Evolutionary conservation across 495 filamentous ascomycete genomes (phyloP), one percentile per base, ranked within the genome.

Genomic region (Diplogelasinospora grovesii): DNA sequence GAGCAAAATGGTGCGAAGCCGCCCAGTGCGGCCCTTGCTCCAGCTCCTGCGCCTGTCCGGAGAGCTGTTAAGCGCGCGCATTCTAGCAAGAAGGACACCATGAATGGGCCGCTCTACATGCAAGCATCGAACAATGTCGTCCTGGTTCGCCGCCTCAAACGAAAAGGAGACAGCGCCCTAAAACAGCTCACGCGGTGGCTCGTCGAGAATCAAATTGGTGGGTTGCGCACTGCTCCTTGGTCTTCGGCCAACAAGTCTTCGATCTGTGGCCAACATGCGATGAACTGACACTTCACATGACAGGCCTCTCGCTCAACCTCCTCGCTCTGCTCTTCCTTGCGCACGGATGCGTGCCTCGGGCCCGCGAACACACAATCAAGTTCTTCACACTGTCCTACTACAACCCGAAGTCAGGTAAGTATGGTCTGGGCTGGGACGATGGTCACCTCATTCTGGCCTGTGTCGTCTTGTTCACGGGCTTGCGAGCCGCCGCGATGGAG

Each of bases 351-450:
- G 83, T 90, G 63, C 89, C 89, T 25, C 79, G 78, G 36, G 79
- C 86, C 16, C 76, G 85, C 40, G 66, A 74, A n/a, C 76, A 82
- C 51, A 92, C 88, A 26, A 70, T 75, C 43, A 90, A 87, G 40
- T 94, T 93, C 66, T 89, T 90, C 64, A 73, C 77, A 42, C 70
- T 96, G 36, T 88, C 85, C 14, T 92, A 96, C 64, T 80, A 84
- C 62, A 80, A 89, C 49, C 65, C 75, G 5, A 48, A 65, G 6
- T 70, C 78, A 2, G 80, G 75, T 13, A 60, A 73, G 22, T 96
- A 94, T 60, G 71, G 74, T 4, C 73, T 81, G 45, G 92, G 90
- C 36, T 70, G 72, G 60, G 78, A 89, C 53, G 90, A 97, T 68
- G 62, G 83, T 36, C 82, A 80, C 56, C 77, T 93, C 49, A 81